phyloP scores from a whole-genome alignment of 345 rosid species.

The Salix suchowensis region DNA sequence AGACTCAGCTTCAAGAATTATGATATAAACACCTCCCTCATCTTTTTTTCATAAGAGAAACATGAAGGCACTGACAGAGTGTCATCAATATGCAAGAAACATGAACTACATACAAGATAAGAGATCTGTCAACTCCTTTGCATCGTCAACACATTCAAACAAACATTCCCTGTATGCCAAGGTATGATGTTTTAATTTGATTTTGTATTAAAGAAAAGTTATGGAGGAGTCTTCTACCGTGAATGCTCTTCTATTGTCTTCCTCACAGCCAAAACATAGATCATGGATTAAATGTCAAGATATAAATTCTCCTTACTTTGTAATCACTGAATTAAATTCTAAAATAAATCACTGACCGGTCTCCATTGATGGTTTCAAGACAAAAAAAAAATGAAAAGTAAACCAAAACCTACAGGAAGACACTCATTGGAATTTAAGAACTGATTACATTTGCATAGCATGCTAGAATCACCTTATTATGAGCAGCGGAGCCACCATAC shows the following conservation, averaged over 20 bases:
- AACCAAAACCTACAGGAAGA: background rate
- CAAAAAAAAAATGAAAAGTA: background rate
- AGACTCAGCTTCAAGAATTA: background rate
- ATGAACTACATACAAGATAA: background rate
- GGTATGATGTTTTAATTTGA: background rate
- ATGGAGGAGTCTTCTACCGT: background rate
- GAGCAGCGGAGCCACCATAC: constrained; percentile 91
- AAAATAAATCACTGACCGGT: background rate
- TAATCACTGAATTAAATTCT: background rate
- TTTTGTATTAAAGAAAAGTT: background rate
- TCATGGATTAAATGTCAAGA: background rate
- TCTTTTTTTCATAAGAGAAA: no score
- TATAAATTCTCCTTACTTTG: background rate
- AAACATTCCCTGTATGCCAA: background rate
- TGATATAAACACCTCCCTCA: background rate
- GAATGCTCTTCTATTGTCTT: background rate
- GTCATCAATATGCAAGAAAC: no score
- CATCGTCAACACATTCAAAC: background rate
- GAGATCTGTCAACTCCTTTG: background rate
- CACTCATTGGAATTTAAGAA: background rate
- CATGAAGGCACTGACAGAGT: no score
- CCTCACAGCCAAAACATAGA: background rate
- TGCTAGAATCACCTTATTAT: constrained; percentile 53
- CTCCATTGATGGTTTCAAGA: background rate
- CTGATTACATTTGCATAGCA: background rate